These are phyloP conservation scores for Phytopythium aichiense DNA, from an alignment of 352 stramenopile species.

Conservation along the genomic window DNA sequence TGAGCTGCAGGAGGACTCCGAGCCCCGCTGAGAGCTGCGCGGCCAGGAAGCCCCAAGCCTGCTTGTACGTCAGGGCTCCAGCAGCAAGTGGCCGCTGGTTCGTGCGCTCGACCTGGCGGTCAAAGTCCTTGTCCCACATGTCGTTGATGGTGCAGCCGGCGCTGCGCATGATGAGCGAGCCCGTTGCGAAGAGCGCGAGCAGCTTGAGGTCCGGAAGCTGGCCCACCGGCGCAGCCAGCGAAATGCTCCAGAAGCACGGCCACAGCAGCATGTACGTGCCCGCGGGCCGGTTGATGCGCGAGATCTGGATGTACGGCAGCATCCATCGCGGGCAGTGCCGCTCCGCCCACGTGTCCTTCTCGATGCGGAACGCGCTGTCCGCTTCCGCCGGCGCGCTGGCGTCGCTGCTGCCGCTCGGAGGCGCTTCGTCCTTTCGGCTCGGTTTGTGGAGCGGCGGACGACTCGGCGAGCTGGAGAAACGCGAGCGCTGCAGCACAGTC, in stretches of 20 bases:
- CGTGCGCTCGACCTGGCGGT: conserved; percentile 94
- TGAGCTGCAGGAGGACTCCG: conserved; percentile 93
- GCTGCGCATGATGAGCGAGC: conserved; percentile 96
- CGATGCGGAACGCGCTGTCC: conserved; percentile 39
- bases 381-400: neutral
- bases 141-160: conserved; percentile 99
- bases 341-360: conserved; percentile 88
- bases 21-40: conserved; percentile 91
- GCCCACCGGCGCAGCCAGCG: conserved; percentile 85
- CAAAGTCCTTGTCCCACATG: conserved; percentile 98
- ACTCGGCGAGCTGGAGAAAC: neutral
- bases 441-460: neutral
- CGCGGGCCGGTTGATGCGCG: conserved; percentile 76
- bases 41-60: conserved; percentile 94
- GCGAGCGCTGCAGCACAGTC: neutral
- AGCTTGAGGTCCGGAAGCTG: conserved; percentile 78
- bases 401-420: neutral
- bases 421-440: neutral
- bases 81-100: conserved; percentile 93
- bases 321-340: conserved; percentile 67
- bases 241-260: conserved; percentile 97
- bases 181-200: conserved; percentile 80
- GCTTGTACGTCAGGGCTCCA: conserved; percentile 83
- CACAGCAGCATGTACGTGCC: conserved; percentile 96
- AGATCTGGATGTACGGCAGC: conserved; percentile 86